Percentiles rank a stretch among this genome's conserved stretches.
These are phyloP conservation scores for Reutealis trisperma DNA, from an alignment of 345 rosid species.

Conservation along the genomic window DNA sequence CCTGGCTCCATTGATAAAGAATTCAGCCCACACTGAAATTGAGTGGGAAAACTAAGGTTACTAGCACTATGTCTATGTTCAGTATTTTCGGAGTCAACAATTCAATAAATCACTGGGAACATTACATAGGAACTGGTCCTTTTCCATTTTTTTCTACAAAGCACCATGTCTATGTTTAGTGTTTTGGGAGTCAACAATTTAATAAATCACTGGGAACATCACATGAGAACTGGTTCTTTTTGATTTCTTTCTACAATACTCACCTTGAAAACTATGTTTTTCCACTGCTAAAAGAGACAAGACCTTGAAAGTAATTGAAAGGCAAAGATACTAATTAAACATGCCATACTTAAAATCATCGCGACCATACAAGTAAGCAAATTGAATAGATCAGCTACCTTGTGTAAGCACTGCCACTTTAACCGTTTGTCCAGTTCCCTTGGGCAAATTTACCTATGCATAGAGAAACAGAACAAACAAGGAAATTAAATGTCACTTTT, in stretches of 20 bases:
- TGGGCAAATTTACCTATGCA: constrained; percentile 85
- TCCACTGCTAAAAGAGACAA: background rate
- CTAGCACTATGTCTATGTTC: background rate
- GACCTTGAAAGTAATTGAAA: background rate
- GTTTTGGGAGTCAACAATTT: background rate
- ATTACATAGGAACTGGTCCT: background rate
- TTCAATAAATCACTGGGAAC: background rate
- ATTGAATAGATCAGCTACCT: constrained; percentile 48
- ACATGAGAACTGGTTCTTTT: background rate
- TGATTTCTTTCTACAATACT: too few relatives aligned
- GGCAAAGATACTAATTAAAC: background rate
- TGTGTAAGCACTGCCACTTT: constrained; percentile 97
- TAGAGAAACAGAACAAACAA: constrained; percentile 15
- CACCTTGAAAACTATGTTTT: background rate
- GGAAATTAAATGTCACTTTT: background rate
- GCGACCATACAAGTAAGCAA: background rate
- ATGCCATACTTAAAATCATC: background rate
- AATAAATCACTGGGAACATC: background rate
- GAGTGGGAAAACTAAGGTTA: background rate
- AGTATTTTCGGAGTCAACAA: background rate
- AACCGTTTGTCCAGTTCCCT: constrained; percentile 93
- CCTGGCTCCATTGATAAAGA: background rate
- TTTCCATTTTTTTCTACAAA: background rate
- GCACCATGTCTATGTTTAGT: background rate
- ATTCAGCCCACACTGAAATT: background rate